Base-by-base conservation (phyloP, 169 alveolate genomes). In the Babesia gibsoni region DNA sequence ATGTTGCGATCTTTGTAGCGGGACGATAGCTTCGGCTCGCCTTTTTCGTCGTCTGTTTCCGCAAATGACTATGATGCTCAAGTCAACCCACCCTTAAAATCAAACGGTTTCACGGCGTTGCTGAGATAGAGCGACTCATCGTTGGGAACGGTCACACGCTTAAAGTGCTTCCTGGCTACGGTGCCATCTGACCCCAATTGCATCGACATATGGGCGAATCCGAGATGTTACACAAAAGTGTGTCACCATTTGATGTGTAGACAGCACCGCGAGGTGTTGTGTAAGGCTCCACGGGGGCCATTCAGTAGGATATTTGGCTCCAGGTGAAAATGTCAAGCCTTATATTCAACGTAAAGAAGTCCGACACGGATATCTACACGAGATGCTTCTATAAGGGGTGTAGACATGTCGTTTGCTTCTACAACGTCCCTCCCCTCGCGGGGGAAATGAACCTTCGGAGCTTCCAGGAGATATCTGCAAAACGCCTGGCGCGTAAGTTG, bases 401-500 rank as follows among this genome's bases (percentile, higher is more conserved):
- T 41, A 79, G 67, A 50, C 88, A 79, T 52, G 83, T 79, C 37
- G 18, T 79, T 4, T 58, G 79, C 53, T 69, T 79, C 65, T 88
- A 88, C 58, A 83, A 88, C 64, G 74, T 63, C 43, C 84, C 93
- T 1, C 93, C 93, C 7, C 82, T 88, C 25, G 54, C 65, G 35
- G 93, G 93, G 4, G 82, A 83, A 45, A 68, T 86, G 22, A 81
- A 80, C 77, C 84, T 88, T 39, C 73, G 93, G 20, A 82, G 83
- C 67, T 69, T 88, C 65, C 93, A 88, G 67, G 93, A 88, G 64
- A 77, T 83, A 29, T 88, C 90, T 4, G 93, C 93, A 32, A 88
- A 88, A 70, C 77, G 93, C 23, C 64, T 88, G 41, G 93, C 93
- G 37, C 42, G 85, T 77, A 42, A 29, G 70, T 56, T 32, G 18